These are phyloP conservation scores for Perkinsus marinus DNA, from an alignment of 169 alveolate species.

Conservation along the genomic window DNA sequence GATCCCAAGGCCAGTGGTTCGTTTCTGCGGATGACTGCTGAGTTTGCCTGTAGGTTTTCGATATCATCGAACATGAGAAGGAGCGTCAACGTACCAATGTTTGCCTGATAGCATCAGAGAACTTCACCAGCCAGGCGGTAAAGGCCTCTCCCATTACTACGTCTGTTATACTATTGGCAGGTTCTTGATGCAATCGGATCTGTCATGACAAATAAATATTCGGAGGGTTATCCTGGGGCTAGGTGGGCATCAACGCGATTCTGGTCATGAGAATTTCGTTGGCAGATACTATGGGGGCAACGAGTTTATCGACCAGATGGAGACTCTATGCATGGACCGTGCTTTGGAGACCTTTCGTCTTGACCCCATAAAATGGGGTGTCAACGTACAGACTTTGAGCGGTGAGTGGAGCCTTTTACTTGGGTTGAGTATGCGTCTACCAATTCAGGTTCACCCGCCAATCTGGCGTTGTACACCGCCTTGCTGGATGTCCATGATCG, in stretches of 20 bases:
- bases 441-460: too few relatives aligned
- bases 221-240: slow-evolving; percentile 93
- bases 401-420: too few relatives aligned
- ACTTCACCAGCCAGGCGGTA: slow-evolving; percentile 41
- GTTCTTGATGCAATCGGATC: slow-evolving; percentile 79
- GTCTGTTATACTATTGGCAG: too few relatives aligned
- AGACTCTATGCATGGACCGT: slow-evolving; percentile 63
- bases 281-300: slow-evolving; percentile 83
- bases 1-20: not conserved
- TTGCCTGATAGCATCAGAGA: slow-evolving; percentile 60
- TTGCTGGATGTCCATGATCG: slow-evolving; percentile 46
- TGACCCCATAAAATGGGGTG: slow-evolving; percentile 87
- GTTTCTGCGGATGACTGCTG: not conserved
- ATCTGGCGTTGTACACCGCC: too few relatives aligned
- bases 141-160: too few relatives aligned
- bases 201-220: slow-evolving; percentile 71
- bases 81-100: slow-evolving; percentile 50
- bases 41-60: slow-evolving; percentile 26
- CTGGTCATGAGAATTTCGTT: too few relatives aligned
- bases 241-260: too few relatives aligned
- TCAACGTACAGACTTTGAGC: slow-evolving; percentile 87
- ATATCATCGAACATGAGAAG: slow-evolving; percentile 47
- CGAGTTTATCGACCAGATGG: slow-evolving; percentile 66
- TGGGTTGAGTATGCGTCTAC: too few relatives aligned
- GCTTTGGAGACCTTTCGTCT: slow-evolving; percentile 84